Evolutionary conservation across 306 rosid genomes (phyloP).

Genomic region (Cicer chorassanicum): DNA sequence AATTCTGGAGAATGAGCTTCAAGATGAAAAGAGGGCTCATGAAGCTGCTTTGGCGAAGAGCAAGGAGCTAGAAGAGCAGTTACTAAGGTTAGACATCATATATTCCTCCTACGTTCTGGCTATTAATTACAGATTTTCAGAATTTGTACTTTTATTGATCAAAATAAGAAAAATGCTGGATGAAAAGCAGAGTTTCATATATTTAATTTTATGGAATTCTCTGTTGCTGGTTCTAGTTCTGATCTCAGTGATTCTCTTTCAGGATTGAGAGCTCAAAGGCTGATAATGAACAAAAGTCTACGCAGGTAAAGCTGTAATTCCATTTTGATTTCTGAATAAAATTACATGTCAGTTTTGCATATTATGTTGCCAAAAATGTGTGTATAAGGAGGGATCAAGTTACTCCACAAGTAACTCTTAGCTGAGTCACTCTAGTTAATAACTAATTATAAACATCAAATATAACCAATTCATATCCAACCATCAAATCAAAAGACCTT

Average conservation of each 20-base stretch:
- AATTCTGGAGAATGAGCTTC: slow-evolving; percentile 72
- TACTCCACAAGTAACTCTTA: too few relatives aligned
- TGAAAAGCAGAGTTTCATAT: slow-evolving; percentile 24
- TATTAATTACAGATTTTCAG: slow-evolving; percentile 24
- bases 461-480: too few relatives aligned
- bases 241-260: slow-evolving; percentile 34
- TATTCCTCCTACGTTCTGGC: slow-evolving; percentile 11
- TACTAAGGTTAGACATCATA: slow-evolving; percentile 67
- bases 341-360: slow-evolving; percentile 23
- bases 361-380: neutral
- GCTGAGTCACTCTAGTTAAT: too few relatives aligned
- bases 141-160: slow-evolving; percentile 31
- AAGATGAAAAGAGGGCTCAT: slow-evolving; percentile 76
- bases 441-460: too few relatives aligned
- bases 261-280: slow-evolving; percentile 67
- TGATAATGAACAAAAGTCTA: slow-evolving; percentile 57
- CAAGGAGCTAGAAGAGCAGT: slow-evolving; percentile 75
- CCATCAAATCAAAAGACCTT: too few relatives aligned
- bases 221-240: slow-evolving; percentile 37
- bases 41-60: slow-evolving; percentile 69
- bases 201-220: slow-evolving; percentile 1
- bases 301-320: slow-evolving; percentile 63
- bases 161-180: slow-evolving; percentile 20
- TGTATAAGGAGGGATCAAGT: neutral
- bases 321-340: slow-evolving; percentile 10